These are phyloP conservation scores for Paramyrothecium roridum DNA, from an alignment of 2,329 filamentous ascomycete genomes.

Conservation along the genomic window DNA sequence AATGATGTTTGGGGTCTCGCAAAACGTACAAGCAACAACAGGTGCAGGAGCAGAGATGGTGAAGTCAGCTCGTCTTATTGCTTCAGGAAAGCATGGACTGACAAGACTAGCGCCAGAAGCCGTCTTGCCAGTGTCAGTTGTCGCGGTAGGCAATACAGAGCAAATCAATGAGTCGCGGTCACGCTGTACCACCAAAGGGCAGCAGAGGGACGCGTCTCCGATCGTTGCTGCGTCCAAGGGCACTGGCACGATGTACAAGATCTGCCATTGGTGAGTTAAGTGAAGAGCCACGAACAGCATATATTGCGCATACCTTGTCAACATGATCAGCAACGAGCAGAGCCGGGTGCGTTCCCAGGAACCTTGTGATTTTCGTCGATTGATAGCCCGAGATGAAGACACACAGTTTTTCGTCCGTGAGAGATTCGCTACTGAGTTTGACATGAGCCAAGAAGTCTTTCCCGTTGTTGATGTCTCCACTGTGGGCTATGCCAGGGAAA, in stretches of 20 bases:
- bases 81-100: conserved; percentile 7
- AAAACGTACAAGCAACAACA: no score
- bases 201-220: conserved; percentile 12
- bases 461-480: conserved; percentile 6
- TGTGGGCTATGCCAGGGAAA: conserved; percentile 10
- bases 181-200: conserved; percentile 10
- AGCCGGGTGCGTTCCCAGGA: conserved; percentile 11
- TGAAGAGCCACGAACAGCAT: no score
- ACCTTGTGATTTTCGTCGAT: conserved; percentile 8
- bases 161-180: conserved; percentile 8
- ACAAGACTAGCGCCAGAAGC: not conserved
- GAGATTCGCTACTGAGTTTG: conserved; percentile 3
- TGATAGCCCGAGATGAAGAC: conserved; percentile 12
- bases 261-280: conserved; percentile 2
- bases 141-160: conserved; percentile 9
- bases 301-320: conserved; percentile 8
- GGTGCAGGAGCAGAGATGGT: conserved; percentile 1
- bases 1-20: no score
- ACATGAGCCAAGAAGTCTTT: conserved; percentile 9
- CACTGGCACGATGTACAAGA: conserved; percentile 13
- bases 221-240: conserved; percentile 13
- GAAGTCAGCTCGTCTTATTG: conserved; percentile 8
- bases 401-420: conserved; percentile 9
- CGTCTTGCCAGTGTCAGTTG: conserved; percentile 6
- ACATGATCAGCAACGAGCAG: conserved; percentile 13